Evolutionary conservation across 1,284 basidiomycete genomes (phyloP).

Genomic region (Rhodotorula glutinis): DNA sequence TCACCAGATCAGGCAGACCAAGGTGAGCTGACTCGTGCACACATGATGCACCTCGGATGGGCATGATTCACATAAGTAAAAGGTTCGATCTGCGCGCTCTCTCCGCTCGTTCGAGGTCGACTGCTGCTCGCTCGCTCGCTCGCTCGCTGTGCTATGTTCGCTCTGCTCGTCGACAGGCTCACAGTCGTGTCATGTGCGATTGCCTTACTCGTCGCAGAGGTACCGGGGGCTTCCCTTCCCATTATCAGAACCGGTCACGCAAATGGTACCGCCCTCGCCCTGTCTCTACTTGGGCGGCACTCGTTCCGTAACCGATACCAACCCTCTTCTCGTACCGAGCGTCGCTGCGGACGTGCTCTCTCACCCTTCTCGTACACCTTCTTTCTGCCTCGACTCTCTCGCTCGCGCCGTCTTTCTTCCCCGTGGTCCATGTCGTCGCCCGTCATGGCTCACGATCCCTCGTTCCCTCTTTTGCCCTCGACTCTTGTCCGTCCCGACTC

Average conservation of each 20-base stretch:
- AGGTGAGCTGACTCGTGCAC: neutral
- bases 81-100: constrained; percentile 21
- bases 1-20: too few relatives aligned
- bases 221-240: neutral
- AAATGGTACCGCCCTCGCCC: constrained; percentile 5
- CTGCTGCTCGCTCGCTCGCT: neutral
- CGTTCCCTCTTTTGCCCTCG: neutral
- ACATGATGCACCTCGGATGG: neutral
- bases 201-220: too few relatives aligned
- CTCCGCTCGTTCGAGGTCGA: neutral
- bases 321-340: neutral
- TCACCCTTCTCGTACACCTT: too few relatives aligned
- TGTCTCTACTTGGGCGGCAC: neutral
- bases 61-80: constrained; percentile 30
- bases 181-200: too few relatives aligned
- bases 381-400: neutral
- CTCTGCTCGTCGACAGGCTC: too few relatives aligned
- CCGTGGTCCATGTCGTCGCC: neutral
- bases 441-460: neutral
- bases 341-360: neutral
- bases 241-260: neutral
- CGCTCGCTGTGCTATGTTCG: neutral
- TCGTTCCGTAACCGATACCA: constrained; percentile 4
- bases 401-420: neutral
- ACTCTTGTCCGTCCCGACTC: too few relatives aligned